Percentiles rank a stretch among this genome's conserved stretches.
Conservation (phyloP, 345 rosid genomes). For the Geranium brycei region DNA sequence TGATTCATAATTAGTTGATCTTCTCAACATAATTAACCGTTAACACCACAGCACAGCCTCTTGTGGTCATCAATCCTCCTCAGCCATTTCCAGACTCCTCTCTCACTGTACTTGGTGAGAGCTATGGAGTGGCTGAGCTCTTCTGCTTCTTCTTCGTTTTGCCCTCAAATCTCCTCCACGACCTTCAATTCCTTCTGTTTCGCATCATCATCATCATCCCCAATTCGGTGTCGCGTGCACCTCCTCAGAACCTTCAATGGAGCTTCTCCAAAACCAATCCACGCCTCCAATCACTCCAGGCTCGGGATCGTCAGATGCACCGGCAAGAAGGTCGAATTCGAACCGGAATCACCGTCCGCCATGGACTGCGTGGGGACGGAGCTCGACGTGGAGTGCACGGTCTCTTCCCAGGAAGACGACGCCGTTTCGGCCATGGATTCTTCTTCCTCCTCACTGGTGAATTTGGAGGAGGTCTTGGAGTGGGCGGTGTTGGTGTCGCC, state of each 20-base stretch:
- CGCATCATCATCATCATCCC: not conserved
- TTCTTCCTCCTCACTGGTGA: too few species aligned
- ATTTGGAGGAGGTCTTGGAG: conserved; percentile 20
- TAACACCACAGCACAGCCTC: not conserved
- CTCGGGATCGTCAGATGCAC: not conserved
- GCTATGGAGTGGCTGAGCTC: not conserved
- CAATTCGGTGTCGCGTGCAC: not conserved
- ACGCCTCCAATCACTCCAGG: not conserved
- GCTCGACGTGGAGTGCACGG: not conserved
- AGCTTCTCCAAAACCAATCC: not conserved
- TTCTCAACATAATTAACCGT: not conserved
- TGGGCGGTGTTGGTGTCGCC: conserved; percentile 73
- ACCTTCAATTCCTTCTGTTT: not conserved
- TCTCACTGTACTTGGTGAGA: not conserved
- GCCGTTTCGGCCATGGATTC: not conserved
- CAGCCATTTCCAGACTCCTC: not conserved
- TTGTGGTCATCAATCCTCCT: not conserved
- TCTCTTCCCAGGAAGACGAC: not conserved
- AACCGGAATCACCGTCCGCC: not conserved
- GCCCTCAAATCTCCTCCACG: not conserved
- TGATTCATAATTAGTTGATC: not conserved
- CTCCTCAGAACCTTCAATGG: not conserved
- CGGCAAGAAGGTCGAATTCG: not conserved
- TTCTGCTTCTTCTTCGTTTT: not conserved
- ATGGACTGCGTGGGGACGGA: not conserved